Base-by-base conservation (phyloP, 345 rosid species). In the Reutealis trisperma region DNA sequence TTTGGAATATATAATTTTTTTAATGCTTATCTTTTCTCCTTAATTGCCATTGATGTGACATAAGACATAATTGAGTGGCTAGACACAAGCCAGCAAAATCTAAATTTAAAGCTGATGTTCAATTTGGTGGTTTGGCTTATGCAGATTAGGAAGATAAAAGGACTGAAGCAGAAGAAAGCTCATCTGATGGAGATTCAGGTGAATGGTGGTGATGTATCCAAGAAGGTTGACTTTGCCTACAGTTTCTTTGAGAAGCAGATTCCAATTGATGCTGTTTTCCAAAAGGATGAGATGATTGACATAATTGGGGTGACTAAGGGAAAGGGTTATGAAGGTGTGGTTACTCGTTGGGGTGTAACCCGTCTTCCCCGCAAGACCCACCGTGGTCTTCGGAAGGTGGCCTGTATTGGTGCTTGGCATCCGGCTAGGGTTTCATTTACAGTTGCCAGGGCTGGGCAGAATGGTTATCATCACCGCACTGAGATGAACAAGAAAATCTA, bases 371-470 rank as follows among this genome's bases (percentile, higher is more conserved):
- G 97, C 27, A 93, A 93, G 88, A 93, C 97, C 49, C 97, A 93
- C 77, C 82, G 97, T 25, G 97, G 97, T 86, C 90, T 93, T 8
- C 92, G 96, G 49, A 93, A 93, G 90, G 97, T 93, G 54, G 97
- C 97, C 68, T 93, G 97, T 88, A 93, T 93, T 5, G 97, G 97
- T 34, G 96, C 97, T 15, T 93, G 97, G 97, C 97, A 93, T 88
- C 97, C 97, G 49, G 96, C 96, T 37, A 90, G 97, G 78, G 97
- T 93, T 22, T 93, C 97, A 5, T 93, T 86, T 77, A 93, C 97
- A 18, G 97, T 93, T 9, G 97, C 97, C 22, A 89, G 97, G 83
- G 97, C 97, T 84, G 97, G 97, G 74, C 97, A 93, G 85, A 93
- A 93, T 18, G 97, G 97, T 59, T 93, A 93, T 78, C 97, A 93